phyloP scores from a whole-genome alignment of 2,329 filamentous ascomycete genomes.

The Colletotrichum agaves region DNA sequence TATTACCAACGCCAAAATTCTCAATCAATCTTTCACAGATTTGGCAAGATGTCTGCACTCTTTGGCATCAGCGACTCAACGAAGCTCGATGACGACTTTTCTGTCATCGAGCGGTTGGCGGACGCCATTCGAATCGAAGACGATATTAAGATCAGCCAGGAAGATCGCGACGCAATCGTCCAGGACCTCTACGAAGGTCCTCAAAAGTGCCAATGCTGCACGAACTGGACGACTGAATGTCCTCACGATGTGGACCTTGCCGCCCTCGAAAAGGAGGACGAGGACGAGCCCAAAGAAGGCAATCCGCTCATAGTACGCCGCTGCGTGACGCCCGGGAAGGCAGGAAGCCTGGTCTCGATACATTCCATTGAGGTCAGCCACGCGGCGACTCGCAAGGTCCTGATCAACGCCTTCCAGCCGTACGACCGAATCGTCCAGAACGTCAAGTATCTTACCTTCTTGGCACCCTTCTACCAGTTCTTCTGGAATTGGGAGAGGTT shows the following conservation, averaged over 20 bases:
- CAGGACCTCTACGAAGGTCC: slow-evolving; percentile 45
- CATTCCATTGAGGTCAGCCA: slow-evolving; percentile 41
- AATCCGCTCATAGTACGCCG: slow-evolving; percentile 39
- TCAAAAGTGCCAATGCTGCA: slow-evolving; percentile 43
- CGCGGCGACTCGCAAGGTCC: slow-evolving; percentile 37
- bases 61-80: not conserved
- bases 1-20: too few species aligned
- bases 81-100: slow-evolving; percentile 23
- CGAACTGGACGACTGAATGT: slow-evolving; percentile 44
- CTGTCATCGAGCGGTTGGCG: slow-evolving; percentile 21
- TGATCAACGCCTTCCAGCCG: slow-evolving; percentile 39
- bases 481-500: slow-evolving; percentile 41
- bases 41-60: not conserved
- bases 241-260: slow-evolving; percentile 39
- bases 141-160: slow-evolving; percentile 4
- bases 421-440: slow-evolving; percentile 34
- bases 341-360: slow-evolving; percentile 34
- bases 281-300: slow-evolving; percentile 12
- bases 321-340: slow-evolving; percentile 33
- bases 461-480: slow-evolving; percentile 40
- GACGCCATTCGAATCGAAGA: slow-evolving; percentile 22
- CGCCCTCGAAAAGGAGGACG: slow-evolving; percentile 5
- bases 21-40: too few species aligned
- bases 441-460: slow-evolving; percentile 37
- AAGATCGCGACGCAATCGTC: slow-evolving; percentile 30